Percentiles rank a stretch among this genome's conserved stretches.
phyloP scores from a whole-genome alignment of 1,284 basidiomycete species.

The Ustilago vetiveriae region DNA sequence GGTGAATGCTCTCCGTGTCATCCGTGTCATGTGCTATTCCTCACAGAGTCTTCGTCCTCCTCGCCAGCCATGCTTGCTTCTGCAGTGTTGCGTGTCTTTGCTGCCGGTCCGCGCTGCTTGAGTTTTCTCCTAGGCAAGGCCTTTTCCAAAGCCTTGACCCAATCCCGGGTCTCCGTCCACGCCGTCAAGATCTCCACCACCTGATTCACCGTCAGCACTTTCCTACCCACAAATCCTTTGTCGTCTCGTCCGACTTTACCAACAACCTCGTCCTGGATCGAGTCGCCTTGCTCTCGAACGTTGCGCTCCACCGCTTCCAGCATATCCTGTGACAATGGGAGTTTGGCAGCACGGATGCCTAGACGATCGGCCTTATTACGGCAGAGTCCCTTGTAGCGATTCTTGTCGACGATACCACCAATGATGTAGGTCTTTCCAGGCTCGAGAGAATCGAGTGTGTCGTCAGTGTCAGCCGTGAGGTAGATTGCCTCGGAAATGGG shows the following conservation, averaged over 20 bases:
- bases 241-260: conserved; percentile 3
- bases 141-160: conserved; percentile 69
- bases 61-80: neutral
- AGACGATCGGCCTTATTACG: conserved; percentile 82
- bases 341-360: conserved; percentile 82
- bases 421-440: conserved; percentile 92
- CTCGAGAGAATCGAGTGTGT: conserved; percentile 81
- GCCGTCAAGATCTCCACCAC: conserved; percentile 88
- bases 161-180: conserved; percentile 73
- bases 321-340: conserved; percentile 79
- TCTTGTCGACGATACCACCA: conserved; percentile 94
- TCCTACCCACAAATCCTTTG: conserved; percentile 70
- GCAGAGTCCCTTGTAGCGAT: conserved; percentile 90
- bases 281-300: conserved; percentile 26
- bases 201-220: conserved; percentile 97
- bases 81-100: neutral
- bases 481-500: conserved; percentile 76
- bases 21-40: conserved; percentile 1
- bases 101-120: conserved; percentile 20
- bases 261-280: conserved; percentile 16
- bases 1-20: no score
- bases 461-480: conserved; percentile 90
- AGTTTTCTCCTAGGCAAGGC: conserved; percentile 35
- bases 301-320: conserved; percentile 69
- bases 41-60: conserved; percentile 12